A percentile compares a stretch with the other conserved stretches of the same genome.
Evolutionary conservation across 225 moss, liverwort and hornwort species (phyloP).

Genomic region (Bryum argenteum): DNA sequence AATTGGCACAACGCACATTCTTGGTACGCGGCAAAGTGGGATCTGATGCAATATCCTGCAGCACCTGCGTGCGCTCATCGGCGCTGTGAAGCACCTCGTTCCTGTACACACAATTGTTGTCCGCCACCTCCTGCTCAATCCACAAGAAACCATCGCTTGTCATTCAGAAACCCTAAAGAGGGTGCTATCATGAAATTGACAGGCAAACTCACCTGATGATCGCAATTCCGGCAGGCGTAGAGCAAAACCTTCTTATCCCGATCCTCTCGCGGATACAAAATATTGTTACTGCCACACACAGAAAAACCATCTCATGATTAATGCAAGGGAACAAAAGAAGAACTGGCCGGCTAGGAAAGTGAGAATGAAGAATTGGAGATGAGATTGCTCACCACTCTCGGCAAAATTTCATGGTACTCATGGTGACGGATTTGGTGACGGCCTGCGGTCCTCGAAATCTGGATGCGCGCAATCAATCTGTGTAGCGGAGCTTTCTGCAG

Average conservation of each 20-base stretch:
- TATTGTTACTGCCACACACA: constrained; percentile 78
- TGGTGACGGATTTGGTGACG: constrained; percentile 29
- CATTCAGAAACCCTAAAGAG: constrained; percentile 8
- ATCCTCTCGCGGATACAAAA: constrained; percentile 93
- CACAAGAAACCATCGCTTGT: constrained; percentile 10
- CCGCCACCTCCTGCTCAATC: constrained; percentile 79
- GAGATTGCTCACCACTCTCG: constrained; percentile 71
- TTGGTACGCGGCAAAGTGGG: constrained; percentile 96
- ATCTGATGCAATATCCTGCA: constrained; percentile 95
- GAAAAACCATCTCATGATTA: constrained; percentile 6
- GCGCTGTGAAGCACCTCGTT: constrained; percentile 96
- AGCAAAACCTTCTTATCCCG: constrained; percentile 89
- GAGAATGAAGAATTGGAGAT: background rate
- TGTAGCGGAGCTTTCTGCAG: no score
- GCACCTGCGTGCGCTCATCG: constrained; percentile 96
- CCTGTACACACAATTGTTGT: constrained; percentile 95
- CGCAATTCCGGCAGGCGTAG: constrained; percentile 96
- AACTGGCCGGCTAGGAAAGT: background rate
- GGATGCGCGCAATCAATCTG: background rate
- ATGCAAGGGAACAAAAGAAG: background rate
- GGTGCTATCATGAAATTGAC: background rate
- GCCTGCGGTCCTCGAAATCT: background rate
- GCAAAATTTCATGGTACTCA: constrained; percentile 99
- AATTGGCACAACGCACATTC: constrained; percentile 91
- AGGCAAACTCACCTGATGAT: constrained; percentile 73